Conservation (phyloP, 306 rosid species). For the Lablab purpureus region DNA sequence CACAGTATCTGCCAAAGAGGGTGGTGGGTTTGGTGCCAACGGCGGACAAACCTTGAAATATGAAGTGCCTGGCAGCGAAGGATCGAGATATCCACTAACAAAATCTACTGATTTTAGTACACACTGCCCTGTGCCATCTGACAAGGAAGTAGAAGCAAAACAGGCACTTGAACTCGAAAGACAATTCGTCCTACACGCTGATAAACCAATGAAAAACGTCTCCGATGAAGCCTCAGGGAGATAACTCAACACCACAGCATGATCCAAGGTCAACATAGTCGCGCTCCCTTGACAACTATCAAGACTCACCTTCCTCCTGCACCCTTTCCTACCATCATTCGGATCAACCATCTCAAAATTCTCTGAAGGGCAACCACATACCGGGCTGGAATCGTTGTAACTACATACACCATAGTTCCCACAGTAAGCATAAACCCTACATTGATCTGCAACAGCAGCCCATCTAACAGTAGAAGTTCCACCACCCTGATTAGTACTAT, state of each 20-base stretch:
- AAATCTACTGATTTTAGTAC: conserved; percentile 34
- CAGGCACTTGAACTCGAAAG: conserved; percentile 37
- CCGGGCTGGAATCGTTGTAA: conserved; percentile 60
- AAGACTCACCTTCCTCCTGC: conserved; percentile 62
- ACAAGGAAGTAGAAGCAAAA: conserved; percentile 52
- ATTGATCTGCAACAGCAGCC: conserved; percentile 75
- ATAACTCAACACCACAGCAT: conserved; percentile 63
- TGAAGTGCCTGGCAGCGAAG: conserved; percentile 54
- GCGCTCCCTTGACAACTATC: conserved; percentile 56
- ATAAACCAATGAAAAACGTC: conserved; percentile 9
- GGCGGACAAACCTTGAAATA: conserved; percentile 58
- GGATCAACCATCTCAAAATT: conserved; percentile 73
- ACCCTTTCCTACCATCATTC: conserved; percentile 61
- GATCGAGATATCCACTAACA: conserved; percentile 48
- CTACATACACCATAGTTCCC: conserved; percentile 75
- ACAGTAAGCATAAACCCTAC: conserved; percentile 75
- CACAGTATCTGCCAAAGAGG: conserved; percentile 38
- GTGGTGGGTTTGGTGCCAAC: conserved; percentile 40
- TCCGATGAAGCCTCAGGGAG: conserved; percentile 42
- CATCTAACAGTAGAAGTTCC: conserved; percentile 52
- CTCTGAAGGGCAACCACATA: conserved; percentile 72
- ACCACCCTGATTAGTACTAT: conserved; percentile 56
- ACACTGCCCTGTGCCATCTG: conserved; percentile 58
- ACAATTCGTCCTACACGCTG: conserved; percentile 50
- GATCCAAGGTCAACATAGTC: conserved; percentile 56